phyloP scores from a whole-genome alignment of 2,329 filamentous ascomycete species.

The Orbilia oligospora region DNA sequence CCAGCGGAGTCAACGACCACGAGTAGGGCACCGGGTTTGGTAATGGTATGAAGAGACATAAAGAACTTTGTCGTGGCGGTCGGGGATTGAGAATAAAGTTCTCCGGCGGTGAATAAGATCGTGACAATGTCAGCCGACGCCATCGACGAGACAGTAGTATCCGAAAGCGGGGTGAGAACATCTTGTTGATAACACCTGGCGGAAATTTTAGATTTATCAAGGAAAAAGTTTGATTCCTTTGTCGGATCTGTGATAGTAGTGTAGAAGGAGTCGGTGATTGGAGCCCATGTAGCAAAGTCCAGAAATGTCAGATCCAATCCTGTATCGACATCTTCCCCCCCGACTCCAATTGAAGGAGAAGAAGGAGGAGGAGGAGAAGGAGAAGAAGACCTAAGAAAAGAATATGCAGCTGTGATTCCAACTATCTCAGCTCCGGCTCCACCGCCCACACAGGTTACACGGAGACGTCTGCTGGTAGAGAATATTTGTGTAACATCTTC shows the following conservation, averaged over 20 bases:
- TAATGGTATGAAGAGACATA: conserved; percentile 70
- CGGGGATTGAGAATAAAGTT: conserved; percentile 86
- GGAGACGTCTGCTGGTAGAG: background rate
- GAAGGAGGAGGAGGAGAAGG: too few species aligned
- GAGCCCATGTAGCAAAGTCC: conserved; percentile 84
- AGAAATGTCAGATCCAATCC: conserved; percentile 71
- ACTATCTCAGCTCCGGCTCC: conserved; percentile 75
- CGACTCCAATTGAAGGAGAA: background rate
- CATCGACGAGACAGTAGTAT: conserved; percentile 37
- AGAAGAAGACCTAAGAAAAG: conserved; percentile 20
- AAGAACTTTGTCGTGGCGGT: conserved; percentile 83
- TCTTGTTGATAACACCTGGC: conserved; percentile 70
- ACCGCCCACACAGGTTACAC: conserved; percentile 75
- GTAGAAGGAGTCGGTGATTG: conserved; percentile 74
- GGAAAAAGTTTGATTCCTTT: conserved; percentile 69
- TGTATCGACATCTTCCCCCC: background rate
- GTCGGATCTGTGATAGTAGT: conserved; percentile 71
- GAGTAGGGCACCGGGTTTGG: conserved; percentile 50
- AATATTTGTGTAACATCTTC: conserved; percentile 32
- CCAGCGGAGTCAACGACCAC: conserved; percentile 53
- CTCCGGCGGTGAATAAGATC: conserved; percentile 93
- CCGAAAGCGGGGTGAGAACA: conserved; percentile 67
- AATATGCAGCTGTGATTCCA: conserved; percentile 61
- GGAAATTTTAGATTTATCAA: conserved; percentile 67
- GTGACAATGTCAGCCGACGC: conserved; percentile 75